phyloP scores from a whole-genome alignment of 495 filamentous ascomycete genomes.

The Podospora pseudoanserina region DNA sequence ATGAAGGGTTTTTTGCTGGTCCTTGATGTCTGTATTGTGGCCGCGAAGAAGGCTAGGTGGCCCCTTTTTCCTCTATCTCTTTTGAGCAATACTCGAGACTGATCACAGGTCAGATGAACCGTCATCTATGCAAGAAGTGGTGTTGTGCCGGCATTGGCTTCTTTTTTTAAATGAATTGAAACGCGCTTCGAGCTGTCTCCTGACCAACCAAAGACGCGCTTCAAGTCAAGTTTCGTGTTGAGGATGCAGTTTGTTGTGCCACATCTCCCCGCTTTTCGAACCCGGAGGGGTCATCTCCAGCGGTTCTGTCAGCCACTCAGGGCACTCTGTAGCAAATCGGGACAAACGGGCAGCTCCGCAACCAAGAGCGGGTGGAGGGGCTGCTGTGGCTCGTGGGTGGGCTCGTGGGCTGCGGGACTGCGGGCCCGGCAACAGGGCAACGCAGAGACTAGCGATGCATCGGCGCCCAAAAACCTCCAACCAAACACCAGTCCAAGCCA shows the following conservation, averaged over 20 bases:
- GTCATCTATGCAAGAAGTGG: constrained; percentile 3
- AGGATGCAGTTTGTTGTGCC: constrained; percentile 15
- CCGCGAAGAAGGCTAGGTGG: background rate
- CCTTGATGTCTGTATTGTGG: background rate
- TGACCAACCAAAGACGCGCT: constrained; percentile 34
- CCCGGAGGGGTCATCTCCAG: constrained; percentile 5
- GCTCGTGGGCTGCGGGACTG: background rate
- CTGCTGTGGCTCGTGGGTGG: constrained; percentile 1
- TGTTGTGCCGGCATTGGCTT: constrained; percentile 27
- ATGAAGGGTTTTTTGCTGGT: background rate
- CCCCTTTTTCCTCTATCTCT: background rate
- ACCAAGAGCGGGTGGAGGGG: background rate
- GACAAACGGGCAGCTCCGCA: constrained; percentile 25
- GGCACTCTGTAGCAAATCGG: constrained; percentile 16
- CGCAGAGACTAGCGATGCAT: constrained; percentile 19
- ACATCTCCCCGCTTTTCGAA: constrained; percentile 13
- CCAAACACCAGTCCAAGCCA: constrained; percentile 25
- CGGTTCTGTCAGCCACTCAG: constrained; percentile 15
- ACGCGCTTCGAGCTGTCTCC: constrained; percentile 26
- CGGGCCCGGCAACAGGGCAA: constrained; percentile 18
- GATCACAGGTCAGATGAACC: constrained; percentile 2
- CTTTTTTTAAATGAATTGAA: constrained; percentile 36
- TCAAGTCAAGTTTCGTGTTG: constrained; percentile 32
- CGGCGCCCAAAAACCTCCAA: constrained; percentile 27
- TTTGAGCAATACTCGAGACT: background rate